Conservation (phyloP, 345 rosid genomes). For the Citrus mangshanensis region DNA sequence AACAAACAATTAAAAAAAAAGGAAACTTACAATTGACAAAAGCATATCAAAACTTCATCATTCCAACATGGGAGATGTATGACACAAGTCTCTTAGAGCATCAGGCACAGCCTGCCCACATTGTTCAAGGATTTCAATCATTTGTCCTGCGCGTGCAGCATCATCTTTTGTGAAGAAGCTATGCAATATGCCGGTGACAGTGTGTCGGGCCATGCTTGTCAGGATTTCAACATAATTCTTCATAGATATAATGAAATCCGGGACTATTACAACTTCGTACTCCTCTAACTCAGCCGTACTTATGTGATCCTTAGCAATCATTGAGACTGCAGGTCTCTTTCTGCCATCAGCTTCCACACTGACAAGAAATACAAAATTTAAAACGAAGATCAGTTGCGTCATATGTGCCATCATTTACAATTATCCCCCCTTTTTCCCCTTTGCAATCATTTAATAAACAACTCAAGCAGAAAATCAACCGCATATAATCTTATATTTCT, state of each 20-base stretch:
- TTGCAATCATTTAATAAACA: too few species aligned
- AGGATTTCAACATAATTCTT: slow-evolving; percentile 38
- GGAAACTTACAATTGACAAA: not conserved
- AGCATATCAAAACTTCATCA: slow-evolving; percentile 6
- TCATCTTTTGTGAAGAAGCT: slow-evolving; percentile 46
- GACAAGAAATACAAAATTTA: not conserved
- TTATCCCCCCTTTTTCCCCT: too few species aligned
- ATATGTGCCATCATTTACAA: too few species aligned
- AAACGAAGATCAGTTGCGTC: not conserved
- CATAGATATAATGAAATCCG: slow-evolving; percentile 34
- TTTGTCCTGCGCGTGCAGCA: slow-evolving; percentile 28
- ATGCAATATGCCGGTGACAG: slow-evolving; percentile 42
- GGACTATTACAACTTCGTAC: slow-evolving; percentile 45
- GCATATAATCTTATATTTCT: not conserved
- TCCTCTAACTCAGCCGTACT: slow-evolving; percentile 27
- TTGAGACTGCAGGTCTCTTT: slow-evolving; percentile 27
- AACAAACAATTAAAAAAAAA: too few species aligned
- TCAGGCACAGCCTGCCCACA: slow-evolving; percentile 53
- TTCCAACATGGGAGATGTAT: slow-evolving; percentile 12
- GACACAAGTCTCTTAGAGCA: slow-evolving; percentile 28
- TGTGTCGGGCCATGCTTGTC: slow-evolving; percentile 51
- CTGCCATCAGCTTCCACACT: slow-evolving; percentile 24
- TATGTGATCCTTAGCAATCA: slow-evolving; percentile 36
- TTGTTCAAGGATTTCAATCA: slow-evolving; percentile 45
- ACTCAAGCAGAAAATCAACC: not conserved